Evolutionary conservation across 202 grass and related monocot species (phyloP).

Genomic region (Carex sylvatica): DNA sequence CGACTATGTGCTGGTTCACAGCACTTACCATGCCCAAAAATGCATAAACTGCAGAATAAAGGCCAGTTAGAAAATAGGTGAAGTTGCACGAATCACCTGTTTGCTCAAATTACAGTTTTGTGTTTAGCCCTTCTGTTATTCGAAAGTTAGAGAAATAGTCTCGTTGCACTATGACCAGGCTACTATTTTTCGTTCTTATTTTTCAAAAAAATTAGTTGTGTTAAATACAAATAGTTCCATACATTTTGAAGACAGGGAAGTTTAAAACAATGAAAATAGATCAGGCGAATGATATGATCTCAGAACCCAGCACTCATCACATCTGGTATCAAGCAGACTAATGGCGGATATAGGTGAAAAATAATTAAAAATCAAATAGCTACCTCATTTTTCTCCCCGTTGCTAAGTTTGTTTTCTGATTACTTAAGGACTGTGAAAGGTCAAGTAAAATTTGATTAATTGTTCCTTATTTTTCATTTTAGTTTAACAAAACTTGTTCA

Average conservation of each 20-base stretch:
- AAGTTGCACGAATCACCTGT: neutral
- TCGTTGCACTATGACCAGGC: neutral
- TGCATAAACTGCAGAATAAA: conserved; percentile 61
- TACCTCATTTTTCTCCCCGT: too few species aligned
- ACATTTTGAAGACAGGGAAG: neutral
- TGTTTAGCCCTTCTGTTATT: neutral
- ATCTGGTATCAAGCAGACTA: neutral
- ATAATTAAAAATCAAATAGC: too few species aligned
- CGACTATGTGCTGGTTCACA: conserved; percentile 95
- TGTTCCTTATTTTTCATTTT: neutral
- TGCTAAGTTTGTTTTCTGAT: neutral
- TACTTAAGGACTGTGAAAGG: neutral
- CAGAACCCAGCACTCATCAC: neutral
- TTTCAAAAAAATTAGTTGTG: neutral
- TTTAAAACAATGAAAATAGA: conserved; percentile 1
- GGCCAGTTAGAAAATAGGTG: neutral
- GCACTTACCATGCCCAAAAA: conserved; percentile 81
- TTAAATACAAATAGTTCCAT: neutral
- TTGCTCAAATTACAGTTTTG: neutral
- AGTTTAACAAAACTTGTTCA: neutral
- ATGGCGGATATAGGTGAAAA: too few species aligned
- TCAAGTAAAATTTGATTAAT: conserved; percentile 10
- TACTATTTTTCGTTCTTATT: neutral
- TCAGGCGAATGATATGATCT: neutral
- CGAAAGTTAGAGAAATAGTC: neutral